Base-by-base conservation (phyloP, 176 grass and related monocot species). In the Hsuehochloa calcarea region DNA sequence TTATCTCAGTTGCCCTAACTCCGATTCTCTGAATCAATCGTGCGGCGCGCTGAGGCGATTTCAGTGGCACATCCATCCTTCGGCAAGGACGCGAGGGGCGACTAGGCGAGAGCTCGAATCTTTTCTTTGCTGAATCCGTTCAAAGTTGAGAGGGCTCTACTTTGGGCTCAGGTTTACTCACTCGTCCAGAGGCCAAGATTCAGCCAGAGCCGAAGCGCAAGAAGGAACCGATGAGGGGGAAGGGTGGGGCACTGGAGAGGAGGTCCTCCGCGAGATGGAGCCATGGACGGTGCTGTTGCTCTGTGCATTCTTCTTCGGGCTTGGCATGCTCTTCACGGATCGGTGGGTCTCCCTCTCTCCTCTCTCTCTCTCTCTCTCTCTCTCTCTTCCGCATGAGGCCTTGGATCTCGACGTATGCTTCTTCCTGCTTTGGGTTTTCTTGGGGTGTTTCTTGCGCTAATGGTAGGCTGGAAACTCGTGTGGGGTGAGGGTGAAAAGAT, bases 241-340 rank as follows among this genome's bases (percentile, higher is more conserved):
- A 89, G 41, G 54, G 81, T 68, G 76, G 44, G 44, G 59, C 47
- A 9, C 7, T 86, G 46, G 91, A 93, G 6, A 80, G 91, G 74
- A 95, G 88, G 83, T 74, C 90, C 20, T 88, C 87, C 47, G 50
- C 84, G 19, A 89, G 87, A 80, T 95, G 93, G 93, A 38, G 37
- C 37, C 37, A 38, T 38, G 37, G 29, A 90, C 62, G 87, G 8
- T 98, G 88, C 31, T 91, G 19, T 39, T 92, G 31, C 84, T 95
- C 55, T 98, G 91, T 84, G 51, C 92, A 49, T 93, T 75, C 74
- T 65, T 93, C 89, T 98, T 98, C 86, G 89, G 79, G 51, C 82
- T 98, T 59, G 95, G 95, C 65, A 90, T 98, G 93, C 85, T 95
- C 65, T 90, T 98, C 87, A 92, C 95, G 6, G 83, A 92, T 79